Evolutionary conservation across 805 yeast genomes (phyloP), one percentile per base, ranked within the genome.

Genomic region (Metschnikowia lochheadii): DNA sequence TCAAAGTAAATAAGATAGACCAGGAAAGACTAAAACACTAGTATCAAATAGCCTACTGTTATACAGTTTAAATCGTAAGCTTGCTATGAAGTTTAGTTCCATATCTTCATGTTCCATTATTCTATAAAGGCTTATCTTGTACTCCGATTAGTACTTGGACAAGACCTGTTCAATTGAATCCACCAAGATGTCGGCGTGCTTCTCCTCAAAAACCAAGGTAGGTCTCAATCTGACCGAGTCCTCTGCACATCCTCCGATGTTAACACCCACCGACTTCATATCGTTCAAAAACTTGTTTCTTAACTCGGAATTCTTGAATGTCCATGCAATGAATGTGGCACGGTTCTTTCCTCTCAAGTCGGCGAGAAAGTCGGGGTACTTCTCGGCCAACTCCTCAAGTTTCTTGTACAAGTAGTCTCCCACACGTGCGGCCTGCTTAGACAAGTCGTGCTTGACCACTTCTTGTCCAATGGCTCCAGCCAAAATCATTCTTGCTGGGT

Each of bases 321-420:
- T 86, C 82, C 89, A 87, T n/a, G 95, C 95, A 66, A 87, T 80
- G 71, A 85, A 87, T 44, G 94, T 86, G 42, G 87, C 95, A 59
- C 83, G 76, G 62, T 75, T 77, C 69, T 85, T 78, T 55, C 95
- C 95, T 68, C 95, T 81, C 65, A 87, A 77, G 70, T 83, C 78
- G 52, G 69, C 63, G 17, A 83, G 42, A 56, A 67, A 62, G 42
- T 63, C 60, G 49, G 94, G 90, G 67, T 78, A 81, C 66, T 82
- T 73, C 21, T 59, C 58, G 54, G 78, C 79, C 51, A 87, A 69
- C 11, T 56, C 66, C 57, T 73, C 80, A 57, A 88, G 79, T 64
- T 80, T 75, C 23, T 61, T 69, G 67, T 70, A 87, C 59, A 88
- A 70, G 73, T 84, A 87, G 55, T 69, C 77, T 59, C 96, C 96